Evolutionary conservation across 2,329 filamentous ascomycete species (phyloP).

Genomic region (Plenodomus tracheiphilus): DNA sequence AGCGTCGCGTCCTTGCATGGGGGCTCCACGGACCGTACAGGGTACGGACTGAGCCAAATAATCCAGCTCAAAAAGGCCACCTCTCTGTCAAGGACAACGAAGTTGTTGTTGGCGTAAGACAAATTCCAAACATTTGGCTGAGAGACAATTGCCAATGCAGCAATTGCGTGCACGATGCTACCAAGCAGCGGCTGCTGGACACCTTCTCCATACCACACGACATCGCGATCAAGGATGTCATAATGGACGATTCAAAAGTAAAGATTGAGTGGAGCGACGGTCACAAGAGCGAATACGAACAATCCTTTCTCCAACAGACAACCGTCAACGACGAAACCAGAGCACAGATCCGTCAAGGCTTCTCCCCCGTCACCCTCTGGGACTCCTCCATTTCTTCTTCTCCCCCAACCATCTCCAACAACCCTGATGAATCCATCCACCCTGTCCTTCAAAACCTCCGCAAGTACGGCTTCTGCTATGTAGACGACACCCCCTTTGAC

Average conservation of each 20-base stretch:
- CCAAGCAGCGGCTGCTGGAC: constrained; percentile 69
- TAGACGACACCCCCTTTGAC: constrained; percentile 64
- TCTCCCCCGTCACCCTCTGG: constrained; percentile 45
- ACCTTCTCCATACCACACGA: constrained; percentile 59
- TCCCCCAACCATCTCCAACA: constrained; percentile 54
- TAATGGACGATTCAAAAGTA: constrained; percentile 18
- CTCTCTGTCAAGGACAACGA: constrained; percentile 3
- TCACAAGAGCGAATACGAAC: constrained; percentile 70
- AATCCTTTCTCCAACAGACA: constrained; percentile 59
- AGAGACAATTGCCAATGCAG: constrained; percentile 73
- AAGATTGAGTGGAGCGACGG: constrained; percentile 54
- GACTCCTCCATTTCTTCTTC: constrained; percentile 27
- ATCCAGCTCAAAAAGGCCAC: too few relatives aligned
- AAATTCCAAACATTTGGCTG: constrained; percentile 39
- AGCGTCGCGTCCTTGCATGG: neutral
- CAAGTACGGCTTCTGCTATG: constrained; percentile 74
- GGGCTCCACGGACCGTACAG: neutral
- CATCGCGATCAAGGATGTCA: constrained; percentile 24
- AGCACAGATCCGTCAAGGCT: constrained; percentile 39
- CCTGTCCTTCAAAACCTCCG: constrained; percentile 66
- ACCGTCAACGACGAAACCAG: constrained; percentile 43
- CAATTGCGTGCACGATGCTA: constrained; percentile 69
- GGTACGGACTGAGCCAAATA: neutral
- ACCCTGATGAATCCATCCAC: constrained; percentile 45
- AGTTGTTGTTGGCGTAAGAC: constrained; percentile 1